phyloP scores from a whole-genome alignment of 169 alveolate genomes.

The Babesia ovata region DNA sequence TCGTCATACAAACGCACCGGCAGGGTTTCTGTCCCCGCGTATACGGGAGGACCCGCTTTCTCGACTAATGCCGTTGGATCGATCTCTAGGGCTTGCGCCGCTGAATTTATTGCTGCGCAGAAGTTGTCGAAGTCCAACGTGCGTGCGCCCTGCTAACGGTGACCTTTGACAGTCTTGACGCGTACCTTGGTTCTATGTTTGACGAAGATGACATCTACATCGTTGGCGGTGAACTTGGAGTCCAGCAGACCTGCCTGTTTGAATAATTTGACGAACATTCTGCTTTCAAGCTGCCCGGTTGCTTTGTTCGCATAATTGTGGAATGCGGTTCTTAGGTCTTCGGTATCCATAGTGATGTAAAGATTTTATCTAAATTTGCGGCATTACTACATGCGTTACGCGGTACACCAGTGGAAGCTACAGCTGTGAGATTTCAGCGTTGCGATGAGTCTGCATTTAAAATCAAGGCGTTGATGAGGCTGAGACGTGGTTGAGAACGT shows the following conservation, averaged over 20 bases:
- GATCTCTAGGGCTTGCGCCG: constrained; percentile 1
- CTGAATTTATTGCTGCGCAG: constrained; percentile 39
- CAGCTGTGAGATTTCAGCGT: neutral
- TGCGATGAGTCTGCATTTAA: constrained; percentile 19
- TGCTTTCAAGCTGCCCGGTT: constrained; percentile 42
- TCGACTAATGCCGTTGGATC: neutral
- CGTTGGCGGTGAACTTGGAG: constrained; percentile 17
- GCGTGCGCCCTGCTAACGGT: constrained; percentile 14
- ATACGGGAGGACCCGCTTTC: constrained; percentile 32
- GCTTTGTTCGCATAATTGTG: constrained; percentile 40
- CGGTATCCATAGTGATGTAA: constrained; percentile 3
- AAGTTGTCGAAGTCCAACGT: constrained; percentile 31
- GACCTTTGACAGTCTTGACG: neutral
- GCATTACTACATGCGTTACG: constrained; percentile 2
- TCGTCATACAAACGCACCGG: constrained; percentile 62
- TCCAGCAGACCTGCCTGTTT: constrained; percentile 43
- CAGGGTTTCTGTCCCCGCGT: constrained; percentile 39
- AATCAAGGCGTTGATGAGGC: neutral
- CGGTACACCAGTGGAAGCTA: neutral
- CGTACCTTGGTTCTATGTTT: constrained; percentile 43
- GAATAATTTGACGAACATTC: constrained; percentile 63
- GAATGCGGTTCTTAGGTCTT: constrained; percentile 13
- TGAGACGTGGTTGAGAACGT: neutral
- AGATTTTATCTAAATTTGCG: neutral
- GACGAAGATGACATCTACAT: constrained; percentile 44